Conservation (phyloP, 306 rosid genomes). For the Morella rubra region DNA sequence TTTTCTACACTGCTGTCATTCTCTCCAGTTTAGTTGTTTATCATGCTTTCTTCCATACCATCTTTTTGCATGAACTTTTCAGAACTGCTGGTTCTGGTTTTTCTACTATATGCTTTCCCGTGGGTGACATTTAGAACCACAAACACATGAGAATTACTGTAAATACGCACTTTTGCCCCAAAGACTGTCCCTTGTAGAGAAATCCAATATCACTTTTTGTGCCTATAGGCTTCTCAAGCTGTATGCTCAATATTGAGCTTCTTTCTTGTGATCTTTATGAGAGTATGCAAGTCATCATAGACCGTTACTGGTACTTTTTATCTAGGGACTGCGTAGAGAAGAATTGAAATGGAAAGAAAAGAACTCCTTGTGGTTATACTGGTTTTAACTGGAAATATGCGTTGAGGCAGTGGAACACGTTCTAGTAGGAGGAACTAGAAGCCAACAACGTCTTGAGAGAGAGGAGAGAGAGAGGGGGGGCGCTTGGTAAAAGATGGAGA, state of each 20-base stretch:
- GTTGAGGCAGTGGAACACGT: neutral
- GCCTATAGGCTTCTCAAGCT: neutral
- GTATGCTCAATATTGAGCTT: neutral
- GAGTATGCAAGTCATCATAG: neutral
- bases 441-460: neutral
- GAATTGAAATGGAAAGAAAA: neutral
- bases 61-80: neutral
- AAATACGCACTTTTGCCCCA: too few species aligned
- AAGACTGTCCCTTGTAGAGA: neutral
- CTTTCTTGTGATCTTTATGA: neutral
- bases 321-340: neutral
- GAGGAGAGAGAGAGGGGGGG: neutral
- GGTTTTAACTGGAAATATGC: neutral
- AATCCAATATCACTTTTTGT: neutral
- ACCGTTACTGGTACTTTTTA: neutral
- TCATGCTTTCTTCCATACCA: slow-evolving; percentile 5
- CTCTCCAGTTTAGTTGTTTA: slow-evolving; percentile 18
- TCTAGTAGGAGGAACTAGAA: neutral
- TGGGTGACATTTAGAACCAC: neutral
- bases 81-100: neutral
- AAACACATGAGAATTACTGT: neutral
- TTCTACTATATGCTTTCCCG: neutral
- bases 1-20: slow-evolving; percentile 15
- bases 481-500: neutral
- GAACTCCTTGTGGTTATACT: neutral